phyloP scores from a whole-genome alignment of 768 basidiomycete genomes.

The Podaxis pistillaris region DNA sequence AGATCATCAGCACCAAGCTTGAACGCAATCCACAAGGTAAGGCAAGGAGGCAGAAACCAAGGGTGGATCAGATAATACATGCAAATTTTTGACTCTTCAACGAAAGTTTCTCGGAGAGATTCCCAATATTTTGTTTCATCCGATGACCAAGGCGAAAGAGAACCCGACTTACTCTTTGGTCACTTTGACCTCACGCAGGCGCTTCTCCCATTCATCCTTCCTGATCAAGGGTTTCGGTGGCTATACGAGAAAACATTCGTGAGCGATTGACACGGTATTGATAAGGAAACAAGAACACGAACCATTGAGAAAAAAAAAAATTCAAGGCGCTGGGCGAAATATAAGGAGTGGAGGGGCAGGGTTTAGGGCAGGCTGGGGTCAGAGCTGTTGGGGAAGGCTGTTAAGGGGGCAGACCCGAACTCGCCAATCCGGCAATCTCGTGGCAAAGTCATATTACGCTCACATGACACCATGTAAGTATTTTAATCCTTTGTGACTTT shows the following conservation, averaged over 20 bases:
- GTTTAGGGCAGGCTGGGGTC: constrained; percentile 32
- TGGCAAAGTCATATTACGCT: not conserved
- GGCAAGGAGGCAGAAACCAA: constrained; percentile 24
- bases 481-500: not conserved
- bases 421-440: not conserved
- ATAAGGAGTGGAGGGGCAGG: constrained; percentile 24
- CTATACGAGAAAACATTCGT: constrained; percentile 17
- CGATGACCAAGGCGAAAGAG: constrained; percentile 21
- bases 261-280: constrained; percentile 5
- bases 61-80: constrained; percentile 84
- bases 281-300: constrained; percentile 21
- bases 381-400: not conserved
- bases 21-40: constrained; percentile 19
- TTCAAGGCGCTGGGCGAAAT: constrained; percentile 20
- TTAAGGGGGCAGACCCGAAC: not conserved
- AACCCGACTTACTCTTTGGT: constrained; percentile 79
- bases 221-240: constrained; percentile 60
- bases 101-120: constrained; percentile 87
- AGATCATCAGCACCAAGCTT: constrained; percentile 22
- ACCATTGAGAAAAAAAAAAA: constrained; percentile 32
- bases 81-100: constrained; percentile 72
- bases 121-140: constrained; percentile 89
- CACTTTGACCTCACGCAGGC: constrained; percentile 78
- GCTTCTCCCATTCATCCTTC: constrained; percentile 86
- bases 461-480: constrained; percentile 1